phyloP scores from a whole-genome alignment of 2,329 filamentous ascomycete species.

The Gaeumannomyces tritici region DNA sequence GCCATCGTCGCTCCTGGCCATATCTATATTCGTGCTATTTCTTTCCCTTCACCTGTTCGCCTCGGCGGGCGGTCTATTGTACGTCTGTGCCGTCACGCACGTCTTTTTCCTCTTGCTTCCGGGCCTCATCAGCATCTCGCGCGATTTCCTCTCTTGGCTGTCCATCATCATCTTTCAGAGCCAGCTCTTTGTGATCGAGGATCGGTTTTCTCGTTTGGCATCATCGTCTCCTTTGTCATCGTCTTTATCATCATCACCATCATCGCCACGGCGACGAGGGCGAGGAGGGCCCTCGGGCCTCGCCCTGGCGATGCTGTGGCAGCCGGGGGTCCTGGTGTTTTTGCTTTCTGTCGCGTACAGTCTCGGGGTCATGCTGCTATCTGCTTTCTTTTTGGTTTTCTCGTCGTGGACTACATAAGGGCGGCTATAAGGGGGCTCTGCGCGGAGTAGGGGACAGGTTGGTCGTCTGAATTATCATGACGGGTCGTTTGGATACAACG shows the following conservation, averaged over 20 bases:
- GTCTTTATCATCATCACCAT: background rate
- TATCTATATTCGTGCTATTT: background rate
- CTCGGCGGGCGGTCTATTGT: background rate
- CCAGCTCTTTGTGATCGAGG: background rate
- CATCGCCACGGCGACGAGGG: too few species aligned
- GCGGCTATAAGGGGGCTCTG: background rate
- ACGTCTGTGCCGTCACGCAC: background rate
- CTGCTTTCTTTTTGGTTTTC: background rate
- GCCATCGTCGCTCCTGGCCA: background rate
- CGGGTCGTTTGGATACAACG: background rate
- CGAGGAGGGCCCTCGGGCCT: background rate
- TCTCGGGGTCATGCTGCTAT: background rate
- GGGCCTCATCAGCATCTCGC: background rate
- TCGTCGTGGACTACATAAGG: background rate
- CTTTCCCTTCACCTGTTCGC: background rate
- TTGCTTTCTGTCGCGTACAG: background rate
- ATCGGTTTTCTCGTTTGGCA: background rate
- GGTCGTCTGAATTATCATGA: background rate
- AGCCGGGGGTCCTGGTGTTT: background rate
- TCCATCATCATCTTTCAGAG: background rate
- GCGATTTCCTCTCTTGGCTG: background rate
- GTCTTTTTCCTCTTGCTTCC: background rate
- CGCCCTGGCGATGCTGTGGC: background rate
- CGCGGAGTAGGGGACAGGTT: background rate
- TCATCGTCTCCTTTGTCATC: background rate